Base-by-base conservation (phyloP, 2,329 filamentous ascomycete species). In the Paecilomyces dactylethromorphus region DNA sequence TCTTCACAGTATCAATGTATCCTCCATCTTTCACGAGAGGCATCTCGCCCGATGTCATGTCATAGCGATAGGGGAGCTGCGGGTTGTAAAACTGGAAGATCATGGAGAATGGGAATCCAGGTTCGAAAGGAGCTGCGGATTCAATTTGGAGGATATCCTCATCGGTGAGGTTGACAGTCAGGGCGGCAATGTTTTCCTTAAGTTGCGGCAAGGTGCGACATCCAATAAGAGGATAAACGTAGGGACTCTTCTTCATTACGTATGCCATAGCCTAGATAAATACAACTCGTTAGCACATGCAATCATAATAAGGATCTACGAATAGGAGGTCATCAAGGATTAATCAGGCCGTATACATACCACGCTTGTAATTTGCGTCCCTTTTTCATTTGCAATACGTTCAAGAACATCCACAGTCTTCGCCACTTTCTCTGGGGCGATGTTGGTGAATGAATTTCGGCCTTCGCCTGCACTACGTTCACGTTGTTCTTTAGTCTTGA, bases 201-300 rank as follows among this genome's bases (percentile, higher is more conserved):
- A 39, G 35, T 12, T 39, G 35, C 13, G n/a, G 13, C 13, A 39
- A 5, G 3, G 35, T 39, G 18, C 80, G 68, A 0, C 77, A 78
- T 3, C 81, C 82, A 15, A 84, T 64, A 26, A 84, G 77, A 1
- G 82, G 82, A 62, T 83, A 81, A 6, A 84, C 81, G 60, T 83
- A 76, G 0, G 76, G 74, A 0, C 79, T 72, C 72, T 83, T 84
- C 58, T 75, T 69, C 64, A 77, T 70, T 12, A 83, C 74, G 60
- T 84, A 84, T 5, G 81, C 80, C 55, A 84, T 69, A 0, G 82
- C 82, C 2, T 59, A 33, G 1, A 65, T 53, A 3, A 67, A n/a
- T 1, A 59, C 55, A 0, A 63, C 60, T 49, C 11, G 60, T 39
- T n/a, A 39, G 35, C n/a, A 12, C n/a, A 39, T 15, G 3, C 13